Conservation (phyloP, 2,329 filamentous ascomycete genomes). For the Shiraia sp. region DNA sequence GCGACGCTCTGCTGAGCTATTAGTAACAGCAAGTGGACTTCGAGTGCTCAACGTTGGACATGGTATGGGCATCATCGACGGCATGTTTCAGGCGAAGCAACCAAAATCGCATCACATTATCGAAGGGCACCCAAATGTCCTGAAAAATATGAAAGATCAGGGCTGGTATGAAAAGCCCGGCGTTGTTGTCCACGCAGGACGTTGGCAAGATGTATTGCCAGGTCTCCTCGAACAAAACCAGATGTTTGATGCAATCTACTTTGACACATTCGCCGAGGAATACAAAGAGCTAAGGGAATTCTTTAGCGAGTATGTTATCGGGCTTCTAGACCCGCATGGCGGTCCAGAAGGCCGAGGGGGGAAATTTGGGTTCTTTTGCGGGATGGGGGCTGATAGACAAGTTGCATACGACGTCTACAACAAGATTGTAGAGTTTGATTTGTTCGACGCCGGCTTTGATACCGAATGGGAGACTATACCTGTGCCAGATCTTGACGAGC, state of each 20-base stretch:
- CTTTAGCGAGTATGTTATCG: constrained; percentile 85
- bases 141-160: constrained; percentile 50
- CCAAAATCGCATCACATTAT: constrained; percentile 55
- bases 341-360: constrained; percentile 49
- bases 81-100: constrained; percentile 50
- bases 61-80: constrained; percentile 57
- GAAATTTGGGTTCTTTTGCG: constrained; percentile 67
- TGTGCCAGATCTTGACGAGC: constrained; percentile 71
- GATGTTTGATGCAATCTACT: constrained; percentile 70
- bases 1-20: constrained; percentile 49
- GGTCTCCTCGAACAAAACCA: constrained; percentile 49
- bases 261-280: constrained; percentile 96
- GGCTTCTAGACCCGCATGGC: constrained; percentile 66
- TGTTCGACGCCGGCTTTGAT: constrained; percentile 86
- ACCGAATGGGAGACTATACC: constrained; percentile 80
- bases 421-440: constrained; percentile 84
- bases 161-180: constrained; percentile 55
- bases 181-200: constrained; percentile 53
- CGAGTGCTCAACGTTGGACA: constrained; percentile 56
- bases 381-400: constrained; percentile 86
- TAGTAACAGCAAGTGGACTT: constrained; percentile 45
- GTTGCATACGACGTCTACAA: constrained; percentile 97
- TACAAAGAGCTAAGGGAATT: constrained; percentile 84
- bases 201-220: constrained; percentile 55
- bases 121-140: constrained; percentile 56